Evolutionary conservation across 2,329 filamentous ascomycete species (phyloP), one percentile per base, ranked within the genome.

Genomic region (Lachnellula hyalina): DNA sequence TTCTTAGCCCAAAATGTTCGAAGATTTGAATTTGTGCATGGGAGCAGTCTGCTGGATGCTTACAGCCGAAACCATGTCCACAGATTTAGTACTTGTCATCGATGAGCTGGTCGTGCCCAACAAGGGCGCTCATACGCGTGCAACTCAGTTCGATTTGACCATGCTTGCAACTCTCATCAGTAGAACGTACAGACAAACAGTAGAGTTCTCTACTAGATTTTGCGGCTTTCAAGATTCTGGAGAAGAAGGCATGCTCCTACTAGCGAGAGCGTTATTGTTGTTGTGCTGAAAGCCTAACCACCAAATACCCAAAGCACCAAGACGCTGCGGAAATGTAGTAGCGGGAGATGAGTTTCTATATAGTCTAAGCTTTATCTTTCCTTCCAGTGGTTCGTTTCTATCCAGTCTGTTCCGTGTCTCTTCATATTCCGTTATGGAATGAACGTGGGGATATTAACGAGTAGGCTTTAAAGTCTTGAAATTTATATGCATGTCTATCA

Each of bases 21-120:
- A 34, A 40, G 19, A 45, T 41, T 44, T 40, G n/a, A 40, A 50
- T 11, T 6, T 41, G 11, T 47, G 41, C 25, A 38, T 34, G 47
- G 17, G 12, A 11, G 23, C 53, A 32, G 23, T 41, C 11, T 41
- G n/a, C 32, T 51, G 2, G n/a, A 42, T 35, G 35, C 25, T 17
- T 45, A 42, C 71, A 5, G 57, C 55, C 1, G 58, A 62, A 3
- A 73, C 72, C 1, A 69, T 76, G 65, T 62, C 58, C 1, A 50
- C 60, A 0, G 67, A 70, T 8, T 75, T 72, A 0, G 61, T 66
- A 15, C 67, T 77, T 15, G 54, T 77, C 21, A 71, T 77, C 41
- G 71, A 74, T 54, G 75, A 77, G 28, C 65, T 72, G 28, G 69
- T 75, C 2, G 46, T 77, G 5, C 72, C 73, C 1, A 64, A 73